Conservation (phyloP, 176 grass and related monocot species). For the Raddia distichophylla region DNA sequence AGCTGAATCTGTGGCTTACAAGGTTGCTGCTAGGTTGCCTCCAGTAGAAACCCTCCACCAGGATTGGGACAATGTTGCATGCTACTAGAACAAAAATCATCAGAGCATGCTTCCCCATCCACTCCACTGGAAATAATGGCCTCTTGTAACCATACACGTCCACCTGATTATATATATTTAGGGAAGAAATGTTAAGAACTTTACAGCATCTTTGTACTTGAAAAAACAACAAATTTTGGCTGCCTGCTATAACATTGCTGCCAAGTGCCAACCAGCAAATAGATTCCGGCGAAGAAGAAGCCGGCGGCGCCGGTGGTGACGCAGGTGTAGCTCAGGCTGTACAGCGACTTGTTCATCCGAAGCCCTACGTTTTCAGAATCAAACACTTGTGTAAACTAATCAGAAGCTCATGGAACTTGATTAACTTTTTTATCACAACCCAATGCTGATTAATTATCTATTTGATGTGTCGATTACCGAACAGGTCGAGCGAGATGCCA, state of each 20-base stretch:
- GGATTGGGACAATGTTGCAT: slow-evolving; percentile 67
- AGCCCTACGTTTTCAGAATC: slow-evolving; percentile 39
- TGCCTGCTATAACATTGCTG: background rate
- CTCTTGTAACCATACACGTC: slow-evolving; percentile 71
- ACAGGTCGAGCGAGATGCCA: slow-evolving; percentile 61
- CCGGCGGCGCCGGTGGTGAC: slow-evolving; percentile 66
- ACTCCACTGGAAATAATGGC: slow-evolving; percentile 54
- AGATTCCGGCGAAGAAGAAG: slow-evolving; percentile 62
- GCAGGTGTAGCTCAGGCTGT: slow-evolving; percentile 74
- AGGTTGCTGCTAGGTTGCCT: slow-evolving; percentile 57
- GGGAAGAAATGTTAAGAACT: too few relatives aligned
- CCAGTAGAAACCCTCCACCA: slow-evolving; percentile 78
- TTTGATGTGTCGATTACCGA: slow-evolving; percentile 45
- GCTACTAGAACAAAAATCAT: slow-evolving; percentile 72
- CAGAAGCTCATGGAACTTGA: background rate
- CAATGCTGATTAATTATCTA: background rate
- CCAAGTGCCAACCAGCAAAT: slow-evolving; percentile 78
- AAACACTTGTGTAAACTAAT: background rate
- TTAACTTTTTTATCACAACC: background rate
- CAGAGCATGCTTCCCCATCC: slow-evolving; percentile 76
- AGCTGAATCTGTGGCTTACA: slow-evolving; percentile 41
- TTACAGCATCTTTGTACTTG: too few relatives aligned
- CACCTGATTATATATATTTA: slow-evolving; percentile 46
- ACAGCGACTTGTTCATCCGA: slow-evolving; percentile 75
- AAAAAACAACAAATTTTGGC: too few relatives aligned